Conservation (phyloP, 768 basidiomycete species). For the Myochromella boudieri region DNA sequence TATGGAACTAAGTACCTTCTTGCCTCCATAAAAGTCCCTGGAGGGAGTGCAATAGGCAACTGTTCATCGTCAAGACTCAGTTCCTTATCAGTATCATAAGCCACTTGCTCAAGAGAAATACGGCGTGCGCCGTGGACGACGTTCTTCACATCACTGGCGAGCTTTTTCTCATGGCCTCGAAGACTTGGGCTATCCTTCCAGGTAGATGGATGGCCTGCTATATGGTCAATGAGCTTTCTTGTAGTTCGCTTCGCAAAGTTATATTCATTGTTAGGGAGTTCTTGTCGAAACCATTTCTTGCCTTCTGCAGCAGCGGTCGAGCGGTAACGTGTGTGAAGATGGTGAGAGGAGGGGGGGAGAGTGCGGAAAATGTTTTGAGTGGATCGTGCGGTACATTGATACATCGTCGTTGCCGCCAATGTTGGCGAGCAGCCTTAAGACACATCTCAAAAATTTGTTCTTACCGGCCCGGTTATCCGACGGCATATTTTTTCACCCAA, state of each 20-base stretch:
- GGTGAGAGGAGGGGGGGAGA: background rate
- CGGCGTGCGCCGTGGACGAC: background rate
- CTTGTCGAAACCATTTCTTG: background rate
- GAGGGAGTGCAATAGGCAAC: constrained; percentile 23
- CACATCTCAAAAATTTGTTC: constrained; percentile 12
- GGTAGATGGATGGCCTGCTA: constrained; percentile 25
- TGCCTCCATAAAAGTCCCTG: constrained; percentile 54
- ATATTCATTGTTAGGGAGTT: constrained; percentile 9
- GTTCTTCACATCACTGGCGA: constrained; percentile 19
- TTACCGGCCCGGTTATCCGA: constrained; percentile 19
- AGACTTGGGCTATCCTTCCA: constrained; percentile 36
- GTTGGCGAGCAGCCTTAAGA: too few relatives aligned
- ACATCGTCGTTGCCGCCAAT: too few relatives aligned
- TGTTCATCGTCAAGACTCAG: constrained; percentile 14
- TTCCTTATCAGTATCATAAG: constrained; percentile 13
- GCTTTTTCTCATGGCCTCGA: constrained; percentile 39
- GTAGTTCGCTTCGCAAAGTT: constrained; percentile 20
- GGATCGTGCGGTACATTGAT: too few relatives aligned
- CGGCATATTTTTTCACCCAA: constrained; percentile 1
- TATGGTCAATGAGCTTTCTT: constrained; percentile 32
- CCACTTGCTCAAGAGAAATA: constrained; percentile 17
- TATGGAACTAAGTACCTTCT: too few relatives aligned
- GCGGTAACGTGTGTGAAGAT: background rate
- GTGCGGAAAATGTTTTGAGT: background rate
- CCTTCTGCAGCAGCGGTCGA: background rate